Base-by-base conservation (phyloP, 1,139 yeast genomes). In the Saccharomyces pastorianus region DNA sequence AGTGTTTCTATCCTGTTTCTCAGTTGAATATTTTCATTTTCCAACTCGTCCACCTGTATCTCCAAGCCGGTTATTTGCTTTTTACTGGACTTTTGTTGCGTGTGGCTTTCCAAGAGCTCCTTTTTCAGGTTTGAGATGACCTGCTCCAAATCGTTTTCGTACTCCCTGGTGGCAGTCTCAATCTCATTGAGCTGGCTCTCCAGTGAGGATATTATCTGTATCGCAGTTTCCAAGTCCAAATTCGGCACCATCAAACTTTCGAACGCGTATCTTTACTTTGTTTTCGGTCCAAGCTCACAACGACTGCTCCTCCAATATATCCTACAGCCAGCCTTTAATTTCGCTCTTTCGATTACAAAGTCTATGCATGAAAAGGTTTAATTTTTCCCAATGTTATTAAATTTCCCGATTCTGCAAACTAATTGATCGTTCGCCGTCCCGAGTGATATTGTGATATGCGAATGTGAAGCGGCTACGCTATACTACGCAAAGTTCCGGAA, bases 11-110 rank as follows among this genome's bases (percentile, higher is more conserved):
- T 56, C 51, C 26, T 65, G 59, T 52, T 56, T 26, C 34, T 58
- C 59, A 50, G 59, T 54, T 51, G 55, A 27, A 64, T 63, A 57
- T 55, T 69, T 59, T 57, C 65, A 56, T 50, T 58, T 55, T 58
- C 64, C 50, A 57, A 44, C 6, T 58, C 62, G 34, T 58, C 60
- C 2, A 54, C 47, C 44, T 46, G 53, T 32, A 59, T 59, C 46
- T 57, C 60, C 28, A 59, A 34, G 41, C 49, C 17, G 14, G 59
- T 53, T 8, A 56, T 53, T 31, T 50, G 58, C 20, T 55, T 57
- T 23, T 50, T 48, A 13, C 44, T 51, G 3, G 28, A 51, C 25
- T 52, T 55, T 7, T 49, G 48, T 51, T 51, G 25, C 6, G 51
- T 34, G 41, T 50, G 38, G 46, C 31, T 27, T 2, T 38, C 44